phyloP scores from a whole-genome alignment of 2,329 filamentous ascomycete genomes.

The Sarocladiaceae sp. region DNA sequence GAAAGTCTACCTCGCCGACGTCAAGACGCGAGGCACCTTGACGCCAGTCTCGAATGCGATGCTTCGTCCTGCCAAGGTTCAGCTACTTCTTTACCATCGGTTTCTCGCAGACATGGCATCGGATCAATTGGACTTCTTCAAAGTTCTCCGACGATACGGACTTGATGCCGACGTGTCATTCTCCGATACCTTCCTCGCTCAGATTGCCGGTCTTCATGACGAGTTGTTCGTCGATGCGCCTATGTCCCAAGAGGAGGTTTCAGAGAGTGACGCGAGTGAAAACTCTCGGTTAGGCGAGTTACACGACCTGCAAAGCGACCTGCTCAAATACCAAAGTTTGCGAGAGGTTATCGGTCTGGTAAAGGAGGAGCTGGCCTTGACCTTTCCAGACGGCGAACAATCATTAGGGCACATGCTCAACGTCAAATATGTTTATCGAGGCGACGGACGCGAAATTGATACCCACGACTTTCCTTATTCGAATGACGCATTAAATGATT shows the following conservation, averaged over 20 bases:
- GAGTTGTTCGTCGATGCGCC: conserved; percentile 53
- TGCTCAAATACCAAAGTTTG: conserved; percentile 44
- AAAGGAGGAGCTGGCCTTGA: conserved; percentile 39
- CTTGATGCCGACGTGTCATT: conserved; percentile 64
- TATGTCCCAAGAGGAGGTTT: conserved; percentile 26
- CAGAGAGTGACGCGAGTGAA: background rate
- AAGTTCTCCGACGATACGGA: conserved; percentile 67
- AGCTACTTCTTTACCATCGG: conserved; percentile 85
- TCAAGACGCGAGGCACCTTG: conserved; percentile 74
- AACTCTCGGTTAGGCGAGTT: background rate
- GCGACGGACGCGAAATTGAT: conserved; percentile 50
- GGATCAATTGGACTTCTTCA: conserved; percentile 63
- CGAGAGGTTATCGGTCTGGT: conserved; percentile 43
- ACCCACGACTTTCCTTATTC: conserved; percentile 64
- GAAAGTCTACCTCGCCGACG: conserved; percentile 72
- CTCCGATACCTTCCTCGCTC: conserved; percentile 73
- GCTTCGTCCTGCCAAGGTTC: conserved; percentile 74
- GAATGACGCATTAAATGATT: conserved; percentile 54
- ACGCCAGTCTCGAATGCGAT: conserved; percentile 63
- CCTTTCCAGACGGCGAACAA: conserved; percentile 47
- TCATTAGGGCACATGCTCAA: conserved; percentile 47
- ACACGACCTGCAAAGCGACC: conserved; percentile 19
- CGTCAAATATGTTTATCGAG: conserved; percentile 50
- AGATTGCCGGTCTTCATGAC: conserved; percentile 66
- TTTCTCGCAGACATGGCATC: conserved; percentile 74